A percentile compares a stretch with the other conserved stretches of the same genome.
phyloP scores from a whole-genome alignment of 768 basidiomycete genomes.

The Podaxis sp. region DNA sequence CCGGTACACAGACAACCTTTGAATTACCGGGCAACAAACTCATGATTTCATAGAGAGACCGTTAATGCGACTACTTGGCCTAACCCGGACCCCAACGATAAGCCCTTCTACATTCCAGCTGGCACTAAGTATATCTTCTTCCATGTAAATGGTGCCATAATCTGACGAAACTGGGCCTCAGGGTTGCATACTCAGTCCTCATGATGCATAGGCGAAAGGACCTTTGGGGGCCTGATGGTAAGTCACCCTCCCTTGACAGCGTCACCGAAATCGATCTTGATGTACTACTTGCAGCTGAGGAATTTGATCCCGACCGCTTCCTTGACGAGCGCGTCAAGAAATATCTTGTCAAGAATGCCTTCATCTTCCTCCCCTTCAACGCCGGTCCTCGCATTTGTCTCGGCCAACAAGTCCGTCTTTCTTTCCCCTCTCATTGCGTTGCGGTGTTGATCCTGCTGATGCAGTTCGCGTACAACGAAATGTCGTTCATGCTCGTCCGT shows the following conservation, averaged over 20 bases:
- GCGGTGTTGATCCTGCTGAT: not conserved
- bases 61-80: constrained; percentile 49
- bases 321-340: constrained; percentile 62
- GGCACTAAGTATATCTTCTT: constrained; percentile 40
- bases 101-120: constrained; percentile 55
- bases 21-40: not conserved
- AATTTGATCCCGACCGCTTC: constrained; percentile 74
- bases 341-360: constrained; percentile 62
- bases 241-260: constrained; percentile 7
- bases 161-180: constrained; percentile 18
- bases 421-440: not conserved
- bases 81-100: constrained; percentile 42
- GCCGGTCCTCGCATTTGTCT: constrained; percentile 60
- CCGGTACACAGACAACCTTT: constrained; percentile 29
- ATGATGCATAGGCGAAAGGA: constrained; percentile 66
- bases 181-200: constrained; percentile 54
- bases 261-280: not conserved
- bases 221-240: constrained; percentile 74
- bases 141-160: not conserved
- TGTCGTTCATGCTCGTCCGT: constrained; percentile 64
- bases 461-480: constrained; percentile 59
- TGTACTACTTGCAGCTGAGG: constrained; percentile 40
- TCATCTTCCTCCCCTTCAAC: constrained; percentile 72
- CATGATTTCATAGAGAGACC: constrained; percentile 35
- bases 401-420: constrained; percentile 49